These are phyloP conservation scores for Malus fusca DNA, from an alignment of 306 rosid genomes.

Conservation along the genomic window DNA sequence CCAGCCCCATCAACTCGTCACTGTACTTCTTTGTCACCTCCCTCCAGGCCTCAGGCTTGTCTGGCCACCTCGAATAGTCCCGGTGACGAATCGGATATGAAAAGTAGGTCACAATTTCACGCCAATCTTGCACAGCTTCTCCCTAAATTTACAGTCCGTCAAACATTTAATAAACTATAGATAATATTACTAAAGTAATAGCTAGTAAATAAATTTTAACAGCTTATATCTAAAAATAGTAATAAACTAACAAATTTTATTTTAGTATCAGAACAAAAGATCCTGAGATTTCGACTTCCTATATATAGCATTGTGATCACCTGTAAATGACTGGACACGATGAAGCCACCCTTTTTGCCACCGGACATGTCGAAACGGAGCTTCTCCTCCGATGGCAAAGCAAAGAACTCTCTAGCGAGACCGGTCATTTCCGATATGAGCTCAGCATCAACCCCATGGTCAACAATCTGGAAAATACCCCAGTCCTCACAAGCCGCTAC, in stretches of 20 bases:
- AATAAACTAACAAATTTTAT: not conserved
- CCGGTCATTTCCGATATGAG: slow-evolving; percentile 59
- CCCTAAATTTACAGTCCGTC: slow-evolving; percentile 40
- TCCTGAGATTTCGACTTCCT: not conserved
- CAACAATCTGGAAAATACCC: slow-evolving; percentile 82
- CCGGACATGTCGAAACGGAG: slow-evolving; percentile 87
- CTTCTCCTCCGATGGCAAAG: slow-evolving; percentile 70
- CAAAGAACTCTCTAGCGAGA: slow-evolving; percentile 58
- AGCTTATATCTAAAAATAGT: not conserved
- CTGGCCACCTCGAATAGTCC: slow-evolving; percentile 77
- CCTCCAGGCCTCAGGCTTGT: slow-evolving; percentile 72
- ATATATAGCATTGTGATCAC: slow-evolving; percentile 16
- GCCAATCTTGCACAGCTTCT: slow-evolving; percentile 68
- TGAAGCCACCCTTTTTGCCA: slow-evolving; percentile 88
- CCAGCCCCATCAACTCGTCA: slow-evolving; percentile 57
- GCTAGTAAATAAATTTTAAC: not conserved
- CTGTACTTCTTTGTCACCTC: slow-evolving; percentile 60
- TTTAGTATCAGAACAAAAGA: not conserved
- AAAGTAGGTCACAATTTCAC: slow-evolving; percentile 65
- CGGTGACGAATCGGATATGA: slow-evolving; percentile 49
- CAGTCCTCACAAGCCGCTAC: slow-evolving; percentile 82
- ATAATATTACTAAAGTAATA: no score
- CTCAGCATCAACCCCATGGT: slow-evolving; percentile 55
- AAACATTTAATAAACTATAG: not conserved
- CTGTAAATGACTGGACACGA: slow-evolving; percentile 87